These are phyloP conservation scores for Globisporangium alternatum DNA, from an alignment of 352 stramenopile species.

Conservation along the genomic window DNA sequence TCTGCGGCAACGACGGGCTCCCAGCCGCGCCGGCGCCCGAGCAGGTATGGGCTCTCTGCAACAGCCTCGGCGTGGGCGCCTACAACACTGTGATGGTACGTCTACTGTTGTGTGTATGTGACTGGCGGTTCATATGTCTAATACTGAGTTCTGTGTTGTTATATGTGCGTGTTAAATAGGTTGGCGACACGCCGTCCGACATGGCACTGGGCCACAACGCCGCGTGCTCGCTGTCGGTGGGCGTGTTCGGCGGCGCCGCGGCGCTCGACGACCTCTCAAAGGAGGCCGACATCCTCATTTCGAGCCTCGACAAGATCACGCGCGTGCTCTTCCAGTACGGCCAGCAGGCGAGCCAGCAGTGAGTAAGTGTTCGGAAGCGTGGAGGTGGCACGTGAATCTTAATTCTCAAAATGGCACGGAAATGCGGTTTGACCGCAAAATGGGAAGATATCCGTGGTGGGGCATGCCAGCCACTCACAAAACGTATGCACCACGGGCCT, in stretches of 20 bases:
- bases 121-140: background rate
- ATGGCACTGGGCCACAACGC: conserved; percentile 34
- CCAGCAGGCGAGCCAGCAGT: conserved; percentile 12
- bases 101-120: background rate
- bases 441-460: background rate
- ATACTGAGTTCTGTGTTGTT: background rate
- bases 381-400: background rate
- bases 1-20: conserved; percentile 48
- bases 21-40: conserved; percentile 29
- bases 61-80: conserved; percentile 28
- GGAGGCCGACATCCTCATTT: conserved; percentile 49
- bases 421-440: conserved; percentile 4
- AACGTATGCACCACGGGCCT: background rate
- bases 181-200: conserved; percentile 47
- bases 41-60: conserved; percentile 43
- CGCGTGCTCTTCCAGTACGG: conserved; percentile 40
- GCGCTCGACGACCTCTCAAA: conserved; percentile 35
- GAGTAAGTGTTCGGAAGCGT: too few relatives aligned
- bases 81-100: conserved; percentile 44
- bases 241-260: conserved; percentile 40
- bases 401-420: background rate
- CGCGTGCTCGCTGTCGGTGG: conserved; percentile 36
- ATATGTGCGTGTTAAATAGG: conserved; percentile 14
- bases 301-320: conserved; percentile 40
- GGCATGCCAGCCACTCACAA: background rate